These are phyloP conservation scores for Plasmodium vinckei DNA, from an alignment of 169 alveolate species.

Conservation along the genomic window DNA sequence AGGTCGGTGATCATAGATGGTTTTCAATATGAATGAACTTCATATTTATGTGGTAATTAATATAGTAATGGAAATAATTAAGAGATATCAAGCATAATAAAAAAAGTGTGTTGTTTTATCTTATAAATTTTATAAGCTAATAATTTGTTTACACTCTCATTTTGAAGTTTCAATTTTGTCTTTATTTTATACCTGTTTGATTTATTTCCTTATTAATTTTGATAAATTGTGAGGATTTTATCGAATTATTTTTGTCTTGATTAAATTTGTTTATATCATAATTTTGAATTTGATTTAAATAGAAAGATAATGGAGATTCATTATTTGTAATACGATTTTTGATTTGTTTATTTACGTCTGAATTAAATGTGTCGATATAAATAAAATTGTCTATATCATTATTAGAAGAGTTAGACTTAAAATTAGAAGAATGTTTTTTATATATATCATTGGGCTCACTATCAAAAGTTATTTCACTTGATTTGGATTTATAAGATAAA, in stretches of 20 bases:
- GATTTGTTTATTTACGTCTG: neutral
- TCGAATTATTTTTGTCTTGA: neutral
- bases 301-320: constrained; percentile 18
- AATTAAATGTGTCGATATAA: neutral
- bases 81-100: too few species aligned
- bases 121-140: too few species aligned
- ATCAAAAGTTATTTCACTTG: constrained; percentile 16
- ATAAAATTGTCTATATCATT: neutral
- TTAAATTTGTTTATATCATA: neutral
- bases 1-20: too few species aligned
- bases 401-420: neutral
- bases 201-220: constrained; percentile 9
- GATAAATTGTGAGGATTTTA: neutral
- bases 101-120: too few species aligned
- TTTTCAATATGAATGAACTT: too few species aligned
- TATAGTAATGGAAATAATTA: too few species aligned
- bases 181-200: constrained; percentile 5
- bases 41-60: too few species aligned
- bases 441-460: neutral
- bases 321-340: constrained; percentile 20
- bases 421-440: neutral
- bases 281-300: constrained; percentile 11
- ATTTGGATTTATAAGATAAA: neutral
- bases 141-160: neutral
- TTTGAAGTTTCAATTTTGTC: neutral